Base-by-base conservation (phyloP, 495 filamentous ascomycete genomes). In the Sordaria brevicollis region DNA sequence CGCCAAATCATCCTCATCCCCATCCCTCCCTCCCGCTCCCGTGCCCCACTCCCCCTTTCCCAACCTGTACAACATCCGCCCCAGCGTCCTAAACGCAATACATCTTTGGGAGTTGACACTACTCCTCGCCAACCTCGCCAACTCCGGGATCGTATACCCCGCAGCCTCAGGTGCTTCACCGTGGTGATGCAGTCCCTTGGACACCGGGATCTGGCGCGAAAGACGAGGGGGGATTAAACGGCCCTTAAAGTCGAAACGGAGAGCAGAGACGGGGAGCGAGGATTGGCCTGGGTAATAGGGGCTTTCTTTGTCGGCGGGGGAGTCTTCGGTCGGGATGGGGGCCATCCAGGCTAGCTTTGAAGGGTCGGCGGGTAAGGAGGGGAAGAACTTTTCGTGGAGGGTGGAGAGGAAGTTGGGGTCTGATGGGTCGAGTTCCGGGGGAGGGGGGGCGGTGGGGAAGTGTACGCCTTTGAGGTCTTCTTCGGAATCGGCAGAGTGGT, bases 301-400 rank as follows among this genome's bases (percentile, higher is more conserved):
- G 1, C 89, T 90, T 66, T 87, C 86, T 76, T 86, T 81, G 73
- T 91, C 89, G 70, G 86, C 83, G 69, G 80, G 62, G 8, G 84
- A 85, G 72, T 87, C 82, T 34, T 83, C 75, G 3, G 87, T 83
- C 10, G 89, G 85, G 38, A 91, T 75, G 15, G 91, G 89, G 39
- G 89, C 86, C 86, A 98, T 93, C 95, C 95, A 99, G 21, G 92
- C 91, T 4, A 99, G 86, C 13, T 90, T 89, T 33, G 90, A 88
- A 0, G 94, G 93, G 80, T 97, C 92, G 65, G 91, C 84, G 15
- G 94, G 86, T 3, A 97, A 89, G 69, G 87, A 83, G 21, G 95
- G 94, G 84, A 97, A 99, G 85, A 95, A 99, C 79, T 94, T 96
- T 1, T 86, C 78, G 83, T 97, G 93, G 10, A 99, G 87, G 70